Evolutionary conservation across 139 green algal genomes (phyloP).

Genomic region (Closterium sp.): DNA sequence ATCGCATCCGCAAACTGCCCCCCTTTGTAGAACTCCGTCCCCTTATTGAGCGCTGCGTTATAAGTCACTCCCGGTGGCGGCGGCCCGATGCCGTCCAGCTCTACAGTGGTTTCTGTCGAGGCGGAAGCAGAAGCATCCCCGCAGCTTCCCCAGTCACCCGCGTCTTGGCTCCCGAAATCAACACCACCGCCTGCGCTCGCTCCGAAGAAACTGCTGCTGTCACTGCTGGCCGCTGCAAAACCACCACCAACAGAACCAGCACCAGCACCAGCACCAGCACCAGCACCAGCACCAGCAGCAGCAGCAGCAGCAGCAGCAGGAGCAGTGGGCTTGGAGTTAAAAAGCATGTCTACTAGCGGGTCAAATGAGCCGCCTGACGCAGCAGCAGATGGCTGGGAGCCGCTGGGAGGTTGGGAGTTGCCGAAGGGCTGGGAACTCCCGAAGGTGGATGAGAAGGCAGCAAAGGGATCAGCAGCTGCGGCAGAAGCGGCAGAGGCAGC

Average conservation of each 20-base stretch:
- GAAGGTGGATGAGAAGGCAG: constrained; percentile 13
- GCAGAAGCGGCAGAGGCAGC: constrained; percentile 1
- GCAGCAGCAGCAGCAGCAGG: neutral
- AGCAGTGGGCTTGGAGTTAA: neutral
- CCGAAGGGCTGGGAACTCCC: neutral
- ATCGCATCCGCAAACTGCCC: constrained; percentile 48
- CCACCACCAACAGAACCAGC: neutral
- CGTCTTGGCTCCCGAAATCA: neutral
- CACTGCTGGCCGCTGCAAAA: neutral
- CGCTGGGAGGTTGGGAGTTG: neutral
- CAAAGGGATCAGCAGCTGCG: neutral
- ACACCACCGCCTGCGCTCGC: neutral
- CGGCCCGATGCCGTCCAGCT: constrained; percentile 32
- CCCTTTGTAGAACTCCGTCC: constrained; percentile 21
- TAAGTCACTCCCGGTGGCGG: constrained; percentile 10
- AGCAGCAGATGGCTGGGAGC: neutral
- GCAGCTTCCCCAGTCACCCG: constrained; percentile 12
- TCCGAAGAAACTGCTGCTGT: neutral
- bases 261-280: neutral
- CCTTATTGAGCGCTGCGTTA: constrained; percentile 14
- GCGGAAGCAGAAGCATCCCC: constrained; percentile 16
- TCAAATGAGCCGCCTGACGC: neutral
- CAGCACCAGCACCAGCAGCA: neutral
- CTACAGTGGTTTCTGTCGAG: constrained; percentile 6
- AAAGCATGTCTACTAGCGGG: neutral